Evolutionary conservation across 2,329 filamentous ascomycete species (phyloP).

Genomic region (Thelonectria rubi): DNA sequence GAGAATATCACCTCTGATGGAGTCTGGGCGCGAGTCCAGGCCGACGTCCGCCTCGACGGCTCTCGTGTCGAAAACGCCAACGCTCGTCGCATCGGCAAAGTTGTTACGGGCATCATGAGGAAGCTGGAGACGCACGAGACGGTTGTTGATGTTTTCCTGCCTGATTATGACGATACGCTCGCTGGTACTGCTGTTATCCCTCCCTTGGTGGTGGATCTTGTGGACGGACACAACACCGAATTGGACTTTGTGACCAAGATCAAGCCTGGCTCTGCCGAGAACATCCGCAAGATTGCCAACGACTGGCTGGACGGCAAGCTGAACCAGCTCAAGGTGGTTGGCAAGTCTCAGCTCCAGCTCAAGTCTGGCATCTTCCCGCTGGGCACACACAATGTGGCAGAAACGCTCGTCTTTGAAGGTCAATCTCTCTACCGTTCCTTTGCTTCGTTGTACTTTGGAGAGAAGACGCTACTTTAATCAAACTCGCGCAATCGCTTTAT

Average conservation of each 20-base stretch:
- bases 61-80: conserved; percentile 75
- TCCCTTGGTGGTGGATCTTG: conserved; percentile 76
- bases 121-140: conserved; percentile 79
- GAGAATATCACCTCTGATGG: conserved; percentile 84
- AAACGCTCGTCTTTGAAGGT: conserved; percentile 86
- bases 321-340: conserved; percentile 74
- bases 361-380: conserved; percentile 83
- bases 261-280: conserved; percentile 77
- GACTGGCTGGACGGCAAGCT: conserved; percentile 88
- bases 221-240: conserved; percentile 78
- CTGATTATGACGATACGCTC: conserved; percentile 80
- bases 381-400: conserved; percentile 77
- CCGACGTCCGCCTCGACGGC: conserved; percentile 82
- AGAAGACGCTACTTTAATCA: conserved; percentile 58
- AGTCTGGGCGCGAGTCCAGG: conserved; percentile 81
- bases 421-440: conserved; percentile 73
- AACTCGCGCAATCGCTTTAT: conserved; percentile 34
- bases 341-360: conserved; percentile 76
- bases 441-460: conserved; percentile 68
- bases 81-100: conserved; percentile 77
- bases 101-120: conserved; percentile 82
- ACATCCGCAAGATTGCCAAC: conserved; percentile 81
- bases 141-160: conserved; percentile 79
- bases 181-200: conserved; percentile 82
- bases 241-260: conserved; percentile 84